Conservation (phyloP, 2,329 filamentous ascomycete species). For the Neocatenulostroma microsporum region DNA sequence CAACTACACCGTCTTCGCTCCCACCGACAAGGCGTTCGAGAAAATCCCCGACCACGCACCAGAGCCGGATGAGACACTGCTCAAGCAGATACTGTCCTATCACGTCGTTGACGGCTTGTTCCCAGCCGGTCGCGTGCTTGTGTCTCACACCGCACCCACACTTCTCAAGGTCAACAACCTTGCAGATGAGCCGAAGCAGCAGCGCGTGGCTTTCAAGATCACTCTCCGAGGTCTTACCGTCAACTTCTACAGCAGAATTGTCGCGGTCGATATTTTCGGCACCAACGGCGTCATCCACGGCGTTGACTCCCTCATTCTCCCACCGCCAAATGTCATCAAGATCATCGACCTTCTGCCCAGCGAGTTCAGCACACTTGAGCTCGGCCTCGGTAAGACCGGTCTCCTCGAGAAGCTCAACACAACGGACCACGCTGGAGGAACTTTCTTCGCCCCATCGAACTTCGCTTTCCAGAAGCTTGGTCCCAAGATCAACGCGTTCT, state of each 20-base stretch:
- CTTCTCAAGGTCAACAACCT: conserved; percentile 52
- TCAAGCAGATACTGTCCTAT: conserved; percentile 65
- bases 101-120: conserved; percentile 64
- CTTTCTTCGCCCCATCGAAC: conserved; percentile 76
- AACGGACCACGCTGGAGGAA: conserved; percentile 55
- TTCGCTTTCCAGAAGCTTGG: conserved; percentile 70
- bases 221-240: conserved; percentile 57
- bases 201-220: conserved; percentile 64
- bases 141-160: conserved; percentile 67
- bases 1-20: conserved; percentile 77
- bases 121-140: conserved; percentile 57
- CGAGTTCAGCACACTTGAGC: conserved; percentile 69
- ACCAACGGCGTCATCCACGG: conserved; percentile 77
- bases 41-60: conserved; percentile 48
- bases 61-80: conserved; percentile 61
- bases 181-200: conserved; percentile 51
- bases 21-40: conserved; percentile 68
- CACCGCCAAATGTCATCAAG: conserved; percentile 58
- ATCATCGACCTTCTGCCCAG: conserved; percentile 59
- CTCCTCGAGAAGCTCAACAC: conserved; percentile 54
- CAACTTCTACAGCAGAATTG: conserved; percentile 68
- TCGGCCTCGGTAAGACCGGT: conserved; percentile 67
- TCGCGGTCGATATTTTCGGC: conserved; percentile 62
- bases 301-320: conserved; percentile 65
- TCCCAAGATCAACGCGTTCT: conserved; percentile 65